A percentile compares a stretch with the other conserved stretches of the same genome.
Conservation (phyloP, 2,329 filamentous ascomycete species). For the Simplicillium sp. region DNA sequence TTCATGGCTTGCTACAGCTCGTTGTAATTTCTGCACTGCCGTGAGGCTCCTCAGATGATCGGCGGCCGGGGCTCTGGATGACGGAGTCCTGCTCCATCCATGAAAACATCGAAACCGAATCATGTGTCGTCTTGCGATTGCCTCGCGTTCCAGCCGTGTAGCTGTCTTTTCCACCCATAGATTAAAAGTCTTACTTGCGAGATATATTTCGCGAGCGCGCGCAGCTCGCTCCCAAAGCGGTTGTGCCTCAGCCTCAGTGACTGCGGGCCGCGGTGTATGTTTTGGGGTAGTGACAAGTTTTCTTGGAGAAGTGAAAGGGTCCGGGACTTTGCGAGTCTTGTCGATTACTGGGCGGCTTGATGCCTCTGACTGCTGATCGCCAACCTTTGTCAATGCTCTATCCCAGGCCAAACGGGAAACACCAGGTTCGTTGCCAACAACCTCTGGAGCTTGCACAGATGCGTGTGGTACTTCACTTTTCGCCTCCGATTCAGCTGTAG, state of each 20-base stretch:
- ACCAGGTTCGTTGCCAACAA: no score
- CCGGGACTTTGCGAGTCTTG: neutral
- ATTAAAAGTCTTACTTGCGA: slow-evolving; percentile 31
- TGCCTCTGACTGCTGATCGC: neutral
- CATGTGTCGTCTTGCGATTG: slow-evolving; percentile 60
- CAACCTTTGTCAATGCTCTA: no score
- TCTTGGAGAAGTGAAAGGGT: neutral
- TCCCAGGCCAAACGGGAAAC: no score
- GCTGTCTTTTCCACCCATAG: slow-evolving; percentile 56
- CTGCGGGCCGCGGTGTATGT: neutral
- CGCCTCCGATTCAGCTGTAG: no score
- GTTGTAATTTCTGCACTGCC: slow-evolving; percentile 23
- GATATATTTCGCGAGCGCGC: slow-evolving; percentile 54
- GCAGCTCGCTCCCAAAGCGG: slow-evolving; percentile 39
- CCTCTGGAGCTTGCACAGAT: no score
- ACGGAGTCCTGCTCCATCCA: slow-evolving; percentile 24
- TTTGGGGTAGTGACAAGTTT: neutral
- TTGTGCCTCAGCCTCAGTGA: neutral
- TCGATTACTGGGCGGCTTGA: neutral
- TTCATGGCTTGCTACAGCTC: slow-evolving; percentile 16
- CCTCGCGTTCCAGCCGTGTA: slow-evolving; percentile 57
- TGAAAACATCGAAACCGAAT: slow-evolving; percentile 42
- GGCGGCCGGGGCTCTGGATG: slow-evolving; percentile 15
- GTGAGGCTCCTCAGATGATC: slow-evolving; percentile 19
- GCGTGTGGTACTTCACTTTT: no score